Base-by-base conservation (phyloP, 768 basidiomycete genomes). In the Crepidotus variabilis region DNA sequence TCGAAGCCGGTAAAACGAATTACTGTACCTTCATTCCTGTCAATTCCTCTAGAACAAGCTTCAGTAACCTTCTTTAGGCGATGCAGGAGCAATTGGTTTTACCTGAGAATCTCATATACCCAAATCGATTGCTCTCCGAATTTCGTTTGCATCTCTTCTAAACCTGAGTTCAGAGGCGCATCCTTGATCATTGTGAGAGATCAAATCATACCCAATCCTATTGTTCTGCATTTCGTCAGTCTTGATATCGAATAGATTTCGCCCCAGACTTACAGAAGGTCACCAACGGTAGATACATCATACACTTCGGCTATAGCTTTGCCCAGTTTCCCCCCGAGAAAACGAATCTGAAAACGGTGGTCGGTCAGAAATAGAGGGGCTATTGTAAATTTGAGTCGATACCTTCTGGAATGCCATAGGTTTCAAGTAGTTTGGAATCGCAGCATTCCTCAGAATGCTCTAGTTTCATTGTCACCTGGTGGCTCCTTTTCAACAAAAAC, bases 291-390 rank as follows among this genome's bases (percentile, higher is more conserved):
- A 11, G 88, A 88, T 5, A 83, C 95, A 63, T 90, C 90, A 62
- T 92, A 98, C 66, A 94, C 89, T 58, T 86, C 83, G 1, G 92
- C 92, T 23, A 99, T 75, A 1, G 91, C 87, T 52, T 84, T 80
- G 1, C 97, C 97, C 0, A 98, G 81, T 71, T 98, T 99, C 14
- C 97, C 97, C 2, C 97, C 97, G 0, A 99, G 76, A 62, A 92
- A 92, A 10, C 97, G 84, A 66, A 99, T 98, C 92, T 94, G 62
- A 28, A 23, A 33, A 18, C 22, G 13, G 39, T 20, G 21, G 36
- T 36, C 43, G 18, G 50, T 33, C 43, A 56, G 54, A 54, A 36
- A 6, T 24, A 49, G 13, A 47, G 45, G 32, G 50, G 23, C 24
- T 34, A 13, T 20, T 39, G 49, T 21, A 22, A 54, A 45, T 4